Evolutionary conservation across 495 filamentous ascomycete genomes (phyloP), one percentile per base, ranked within the genome.

Genomic region (Durotheca rogersii): DNA sequence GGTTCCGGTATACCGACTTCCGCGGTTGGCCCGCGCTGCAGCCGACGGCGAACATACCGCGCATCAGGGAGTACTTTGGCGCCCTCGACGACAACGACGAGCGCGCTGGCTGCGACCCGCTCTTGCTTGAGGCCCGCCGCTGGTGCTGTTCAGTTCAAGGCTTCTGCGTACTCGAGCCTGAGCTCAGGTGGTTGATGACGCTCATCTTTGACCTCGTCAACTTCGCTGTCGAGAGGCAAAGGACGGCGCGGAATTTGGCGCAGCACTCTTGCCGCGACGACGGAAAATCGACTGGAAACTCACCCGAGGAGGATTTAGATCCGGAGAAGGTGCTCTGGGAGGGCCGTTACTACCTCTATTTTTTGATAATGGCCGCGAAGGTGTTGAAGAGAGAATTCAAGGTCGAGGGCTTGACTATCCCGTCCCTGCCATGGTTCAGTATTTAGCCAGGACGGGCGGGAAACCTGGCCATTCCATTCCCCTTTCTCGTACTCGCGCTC

Each of bases 71-170:
- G 11, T 60, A 60, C 25, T 51, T 60, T 12, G 37, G 3, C 12
- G 41, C 51, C 3, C 31, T 51, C 16, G 32, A 4, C 5, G 11
- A 6, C 11, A 34, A 25, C 1, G 46, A 43, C 0, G 42, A 50
- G n/a, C 11, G 30, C 3, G 9, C 23, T 4, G 7, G 7, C 14
- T 27, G 44, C 12, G 56, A 60, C 31, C 4, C 6, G 4, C 14
- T 55, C 11, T 16, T 56, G 11, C 23, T 56, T 21, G 33, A 55
- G 29, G 51, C 47, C 10, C 56, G 56, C 12, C 11, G 11, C 16
- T 60, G 56, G 56, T 51, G 46, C 38, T 60, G 56, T 21, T 60
- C 36, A 37, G 56, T 25, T 7, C 56, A 60, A 33, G 51, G 56
- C 37, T 47, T 56, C 27, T 43, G 31, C 1, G 2, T 35, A 15